phyloP scores from a whole-genome alignment of 1,284 basidiomycete genomes.

The Cryptococcus hybrid region DNA sequence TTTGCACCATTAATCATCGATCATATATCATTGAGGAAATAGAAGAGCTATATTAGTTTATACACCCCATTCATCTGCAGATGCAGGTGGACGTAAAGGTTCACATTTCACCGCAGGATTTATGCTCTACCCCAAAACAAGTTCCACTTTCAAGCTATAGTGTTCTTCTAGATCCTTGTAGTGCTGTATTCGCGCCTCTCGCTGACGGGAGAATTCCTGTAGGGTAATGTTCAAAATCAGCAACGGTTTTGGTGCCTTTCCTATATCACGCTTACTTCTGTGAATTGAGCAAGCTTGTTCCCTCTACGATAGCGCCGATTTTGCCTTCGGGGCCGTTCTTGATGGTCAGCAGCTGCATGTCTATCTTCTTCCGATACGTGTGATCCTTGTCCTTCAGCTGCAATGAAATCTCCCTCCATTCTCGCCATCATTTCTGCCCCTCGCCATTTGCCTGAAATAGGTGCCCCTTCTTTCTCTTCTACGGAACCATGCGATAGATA shows the following conservation, averaged over 20 bases:
- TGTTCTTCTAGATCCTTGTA: conserved; percentile 21
- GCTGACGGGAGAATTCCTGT: conserved; percentile 16
- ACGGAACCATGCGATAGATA: not conserved
- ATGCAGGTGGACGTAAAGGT: no score
- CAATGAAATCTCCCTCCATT: conserved; percentile 10
- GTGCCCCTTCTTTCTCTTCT: not conserved
- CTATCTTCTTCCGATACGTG: not conserved
- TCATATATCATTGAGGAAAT: no score
- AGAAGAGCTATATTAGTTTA: no score
- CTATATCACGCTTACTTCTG: not conserved
- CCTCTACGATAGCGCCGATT: not conserved
- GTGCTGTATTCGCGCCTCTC: conserved; percentile 19
- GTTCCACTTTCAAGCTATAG: conserved; percentile 22
- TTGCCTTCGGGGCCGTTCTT: not conserved
- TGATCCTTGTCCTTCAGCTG: not conserved
- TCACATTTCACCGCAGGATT: no score
- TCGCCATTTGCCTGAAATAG: conserved; percentile 10
- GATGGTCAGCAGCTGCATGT: not conserved
- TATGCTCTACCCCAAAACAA: conserved; percentile 8
- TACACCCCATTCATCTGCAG: no score
- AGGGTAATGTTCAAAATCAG: not conserved
- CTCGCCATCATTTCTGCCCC: conserved; percentile 15
- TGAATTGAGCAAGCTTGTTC: not conserved
- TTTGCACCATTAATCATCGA: no score
- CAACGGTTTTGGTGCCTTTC: not conserved